Evolutionary conservation across 2,329 filamentous ascomycete species (phyloP), one percentile per base, ranked within the genome.

Genomic region (Diplodia scrobiculata): DNA sequence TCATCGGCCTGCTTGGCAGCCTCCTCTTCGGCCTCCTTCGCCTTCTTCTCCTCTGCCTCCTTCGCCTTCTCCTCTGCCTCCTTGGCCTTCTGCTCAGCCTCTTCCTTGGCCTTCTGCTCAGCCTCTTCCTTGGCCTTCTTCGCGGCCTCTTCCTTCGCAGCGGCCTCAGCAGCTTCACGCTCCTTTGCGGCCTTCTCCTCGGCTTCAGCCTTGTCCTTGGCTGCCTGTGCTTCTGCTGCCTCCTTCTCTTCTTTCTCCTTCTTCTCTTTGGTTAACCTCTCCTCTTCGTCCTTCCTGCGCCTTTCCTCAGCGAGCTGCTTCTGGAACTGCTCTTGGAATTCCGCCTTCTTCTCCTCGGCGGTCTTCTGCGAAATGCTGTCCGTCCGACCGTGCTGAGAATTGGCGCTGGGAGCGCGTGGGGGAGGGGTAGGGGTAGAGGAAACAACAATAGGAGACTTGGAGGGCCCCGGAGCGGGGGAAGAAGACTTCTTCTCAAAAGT

Each of bases 351-450:
- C 79, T 97, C 90, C 75, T 94, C 78, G 14, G 87, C 86, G 1
- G 89, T 89, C 84, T 95, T 95, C 50, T 81, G 81, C 27, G 83
- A 83, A 73, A 83, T 84, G 78, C 89, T 93, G 62, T 96, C 91
- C 17, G 87, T 83, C 50, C 91, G 89, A 65, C 79, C 80, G 72
- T 95, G 91, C 21, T 89, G 83, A 21, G 87, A 83, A 51, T 83
- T 86, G 21, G 82, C 83, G 71, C 87, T 92, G 10, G 86, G 82
- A 2, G 89, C 83, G 73, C 92, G 92, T 27, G 91, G 91, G 13
- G 92, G 91, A 27, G 81, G 80, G 5, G 81, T 82, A 9, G 91
- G 91, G 0, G 92, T 94, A 2, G 91, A 90, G 9, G 91, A 87
- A 62, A 92, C 86, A 25, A 91, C 86, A 21, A 86, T 87, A 50